These are phyloP conservation scores for Cyamopsis tetragonoloba DNA, from an alignment of 306 rosid species.

Conservation along the genomic window DNA sequence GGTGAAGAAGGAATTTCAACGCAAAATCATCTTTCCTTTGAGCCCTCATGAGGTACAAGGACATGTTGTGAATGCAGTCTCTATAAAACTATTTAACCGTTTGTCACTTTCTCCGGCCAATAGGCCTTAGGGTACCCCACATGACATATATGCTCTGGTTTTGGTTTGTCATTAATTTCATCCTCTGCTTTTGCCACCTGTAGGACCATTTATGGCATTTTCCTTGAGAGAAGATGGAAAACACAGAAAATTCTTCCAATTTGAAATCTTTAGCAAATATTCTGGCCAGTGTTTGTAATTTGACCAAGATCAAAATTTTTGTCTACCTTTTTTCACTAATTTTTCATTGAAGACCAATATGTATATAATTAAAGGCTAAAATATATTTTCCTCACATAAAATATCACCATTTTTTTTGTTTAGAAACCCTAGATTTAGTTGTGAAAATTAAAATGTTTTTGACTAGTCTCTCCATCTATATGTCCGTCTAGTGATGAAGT, in stretches of 20 bases:
- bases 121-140: constrained; percentile 27
- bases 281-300: background rate
- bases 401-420: too few relatives aligned
- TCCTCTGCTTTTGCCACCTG: constrained; percentile 34
- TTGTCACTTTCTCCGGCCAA: constrained; percentile 8
- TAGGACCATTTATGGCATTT: constrained; percentile 30
- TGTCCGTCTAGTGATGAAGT: too few relatives aligned
- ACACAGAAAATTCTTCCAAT: background rate
- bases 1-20: constrained; percentile 74
- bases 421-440: too few relatives aligned
- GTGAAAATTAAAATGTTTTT: too few relatives aligned
- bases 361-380: too few relatives aligned
- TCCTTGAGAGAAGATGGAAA: background rate
- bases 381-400: too few relatives aligned
- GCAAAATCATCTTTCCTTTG: constrained; percentile 55
- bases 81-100: constrained; percentile 10
- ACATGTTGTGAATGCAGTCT: constrained; percentile 23
- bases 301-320: too few relatives aligned
- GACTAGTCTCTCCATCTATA: too few relatives aligned
- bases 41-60: constrained; percentile 84
- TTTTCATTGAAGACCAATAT: too few relatives aligned
- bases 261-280: constrained; percentile 16
- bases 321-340: too few relatives aligned
- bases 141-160: constrained; percentile 21
- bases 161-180: background rate